Percentiles rank a stretch among this genome's conserved stretches.
phyloP scores from a whole-genome alignment of 73 alveolate species.

The Symbiodinium natans region DNA sequence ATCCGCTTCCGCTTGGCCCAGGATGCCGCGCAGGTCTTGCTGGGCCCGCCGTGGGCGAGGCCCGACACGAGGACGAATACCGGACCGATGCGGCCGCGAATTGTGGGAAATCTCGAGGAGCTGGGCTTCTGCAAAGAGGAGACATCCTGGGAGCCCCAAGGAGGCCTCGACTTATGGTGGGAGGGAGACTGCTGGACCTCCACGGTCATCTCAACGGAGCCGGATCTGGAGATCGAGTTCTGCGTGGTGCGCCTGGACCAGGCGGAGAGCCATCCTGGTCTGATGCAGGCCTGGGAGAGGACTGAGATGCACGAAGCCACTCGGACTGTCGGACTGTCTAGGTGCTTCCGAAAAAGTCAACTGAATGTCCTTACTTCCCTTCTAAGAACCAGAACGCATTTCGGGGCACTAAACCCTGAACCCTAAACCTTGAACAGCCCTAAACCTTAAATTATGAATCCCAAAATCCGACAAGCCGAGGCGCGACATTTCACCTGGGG shows the following conservation, averaged over 20 bases:
- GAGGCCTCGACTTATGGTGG: neutral
- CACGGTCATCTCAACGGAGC: neutral
- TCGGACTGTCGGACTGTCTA: neutral
- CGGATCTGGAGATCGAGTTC: neutral
- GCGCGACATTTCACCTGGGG: conserved; percentile 8
- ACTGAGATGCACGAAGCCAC: conserved; percentile 29
- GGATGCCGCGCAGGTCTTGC: neutral
- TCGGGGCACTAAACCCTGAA: neutral
- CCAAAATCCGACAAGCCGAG: neutral
- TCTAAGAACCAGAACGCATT: neutral
- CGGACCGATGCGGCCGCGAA: conserved; percentile 77
- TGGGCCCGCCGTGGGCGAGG: neutral
- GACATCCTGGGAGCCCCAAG: neutral
- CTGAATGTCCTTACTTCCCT: too few relatives aligned
- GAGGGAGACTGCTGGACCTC: conserved; percentile 6
- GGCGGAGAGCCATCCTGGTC: conserved; percentile 57
- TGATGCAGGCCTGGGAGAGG: conserved; percentile 59
- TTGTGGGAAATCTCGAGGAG: conserved; percentile 49
- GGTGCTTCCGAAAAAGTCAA: too few relatives aligned
- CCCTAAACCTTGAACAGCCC: neutral
- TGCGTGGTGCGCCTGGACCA: conserved; percentile 64
- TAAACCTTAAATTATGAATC: neutral
- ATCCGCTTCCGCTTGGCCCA: conserved; percentile 11
- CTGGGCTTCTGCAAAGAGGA: conserved; percentile 15
- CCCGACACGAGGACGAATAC: neutral